Evolutionary conservation across 2,329 filamentous ascomycete species (phyloP).

Genomic region (Fusarium camptoceras): DNA sequence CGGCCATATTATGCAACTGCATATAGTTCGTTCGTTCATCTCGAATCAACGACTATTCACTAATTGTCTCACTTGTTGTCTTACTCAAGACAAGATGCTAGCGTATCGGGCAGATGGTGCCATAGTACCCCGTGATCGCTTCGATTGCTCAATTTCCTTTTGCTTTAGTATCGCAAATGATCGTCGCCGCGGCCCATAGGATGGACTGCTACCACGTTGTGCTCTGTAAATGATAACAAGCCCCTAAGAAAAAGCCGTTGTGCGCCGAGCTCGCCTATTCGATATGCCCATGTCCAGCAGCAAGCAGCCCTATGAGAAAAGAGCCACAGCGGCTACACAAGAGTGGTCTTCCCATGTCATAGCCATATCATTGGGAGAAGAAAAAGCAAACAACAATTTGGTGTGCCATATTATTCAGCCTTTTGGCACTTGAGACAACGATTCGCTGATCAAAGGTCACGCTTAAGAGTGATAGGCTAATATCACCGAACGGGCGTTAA

Average conservation of each 20-base stretch:
- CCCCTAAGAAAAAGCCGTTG: conserved; percentile 15
- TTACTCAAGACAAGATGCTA: background rate
- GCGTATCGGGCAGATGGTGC: conserved; percentile 31
- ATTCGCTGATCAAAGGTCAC: conserved; percentile 8
- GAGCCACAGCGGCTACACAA: conserved; percentile 34
- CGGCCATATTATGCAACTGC: background rate
- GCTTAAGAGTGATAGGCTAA: background rate
- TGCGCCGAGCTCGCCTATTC: conserved; percentile 38
- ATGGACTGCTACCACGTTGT: conserved; percentile 16
- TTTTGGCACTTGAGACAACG: background rate
- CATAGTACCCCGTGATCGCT: conserved; percentile 33
- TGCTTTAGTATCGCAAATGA: conserved; percentile 20
- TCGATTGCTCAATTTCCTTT: conserved; percentile 26
- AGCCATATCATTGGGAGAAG: background rate
- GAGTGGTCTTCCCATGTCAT: background rate
- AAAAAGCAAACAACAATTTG: background rate
- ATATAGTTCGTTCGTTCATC: background rate
- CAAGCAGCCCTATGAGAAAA: conserved; percentile 40
- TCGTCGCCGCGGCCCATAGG: conserved; percentile 10
- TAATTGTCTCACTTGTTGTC: background rate
- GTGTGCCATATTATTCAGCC: conserved; percentile 8
- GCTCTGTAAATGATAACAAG: conserved; percentile 1
- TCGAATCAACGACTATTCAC: background rate
- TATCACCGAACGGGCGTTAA: conserved; percentile 15
- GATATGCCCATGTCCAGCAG: conserved; percentile 22